These are phyloP conservation scores for Lepidium sativum DNA, from an alignment of 345 rosid genomes.

Conservation along the genomic window DNA sequence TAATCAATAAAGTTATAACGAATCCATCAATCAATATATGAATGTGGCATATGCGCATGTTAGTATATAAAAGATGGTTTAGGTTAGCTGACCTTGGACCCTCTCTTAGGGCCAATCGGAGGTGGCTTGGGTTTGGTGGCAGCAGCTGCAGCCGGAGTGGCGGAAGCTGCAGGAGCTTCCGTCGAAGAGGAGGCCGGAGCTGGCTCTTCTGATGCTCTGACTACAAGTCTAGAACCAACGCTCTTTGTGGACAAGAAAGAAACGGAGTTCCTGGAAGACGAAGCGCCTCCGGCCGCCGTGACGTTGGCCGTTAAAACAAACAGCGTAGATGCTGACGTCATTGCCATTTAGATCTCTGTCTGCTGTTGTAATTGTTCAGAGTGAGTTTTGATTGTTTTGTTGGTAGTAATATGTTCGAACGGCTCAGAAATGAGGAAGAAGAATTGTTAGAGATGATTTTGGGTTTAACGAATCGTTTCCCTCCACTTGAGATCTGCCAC, in stretches of 20 bases:
- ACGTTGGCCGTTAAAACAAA: conserved; percentile 44
- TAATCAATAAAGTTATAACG: no score
- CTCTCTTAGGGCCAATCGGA: conserved; percentile 92
- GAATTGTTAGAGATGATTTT: conserved; percentile 7
- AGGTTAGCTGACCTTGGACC: conserved; percentile 54
- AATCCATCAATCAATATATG: neutral
- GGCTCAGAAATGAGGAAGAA: conserved; percentile 18
- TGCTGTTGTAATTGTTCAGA: neutral
- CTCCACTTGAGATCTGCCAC: conserved; percentile 61
- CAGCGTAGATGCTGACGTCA: conserved; percentile 69
- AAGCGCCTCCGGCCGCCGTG: conserved; percentile 21
- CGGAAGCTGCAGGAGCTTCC: conserved; percentile 30
- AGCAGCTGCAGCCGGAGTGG: conserved; percentile 26
- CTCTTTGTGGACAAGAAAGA: conserved; percentile 34
- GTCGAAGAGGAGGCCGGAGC: conserved; percentile 34
- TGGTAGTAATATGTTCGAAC: neutral
- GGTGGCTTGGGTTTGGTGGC: conserved; percentile 67
- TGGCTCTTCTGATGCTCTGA: conserved; percentile 56
- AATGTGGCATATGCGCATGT: neutral
- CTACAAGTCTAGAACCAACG: conserved; percentile 45
- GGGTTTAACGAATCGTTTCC: conserved; percentile 37
- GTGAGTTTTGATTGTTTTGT: conserved; percentile 4
- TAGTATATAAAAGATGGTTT: neutral
- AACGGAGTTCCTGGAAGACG: conserved; percentile 40
- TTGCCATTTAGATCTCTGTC: conserved; percentile 4